These are phyloP conservation scores for Naganishia cerealis DNA, from an alignment of 1,284 basidiomycete species.

Conservation along the genomic window DNA sequence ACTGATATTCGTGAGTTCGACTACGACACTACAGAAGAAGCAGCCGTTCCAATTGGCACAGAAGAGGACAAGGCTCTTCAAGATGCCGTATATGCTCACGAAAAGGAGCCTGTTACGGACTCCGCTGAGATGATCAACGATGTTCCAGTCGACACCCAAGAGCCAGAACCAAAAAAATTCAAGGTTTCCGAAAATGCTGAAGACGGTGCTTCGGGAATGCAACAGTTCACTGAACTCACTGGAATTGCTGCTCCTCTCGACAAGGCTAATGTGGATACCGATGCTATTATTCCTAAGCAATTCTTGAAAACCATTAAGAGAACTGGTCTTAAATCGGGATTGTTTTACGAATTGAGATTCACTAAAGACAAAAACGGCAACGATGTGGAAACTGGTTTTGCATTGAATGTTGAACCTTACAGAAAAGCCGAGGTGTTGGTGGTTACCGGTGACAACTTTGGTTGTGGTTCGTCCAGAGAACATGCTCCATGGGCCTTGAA, in stretches of 20 bases:
- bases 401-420: slow-evolving; percentile 83
- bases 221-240: slow-evolving; percentile 76
- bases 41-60: too few species aligned
- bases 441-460: slow-evolving; percentile 88
- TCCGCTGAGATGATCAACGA: too few species aligned
- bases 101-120: too few species aligned
- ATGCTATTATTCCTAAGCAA: slow-evolving; percentile 95
- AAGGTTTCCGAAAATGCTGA: slow-evolving; percentile 60
- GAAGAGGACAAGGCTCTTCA: slow-evolving; percentile 70
- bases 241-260: slow-evolving; percentile 85
- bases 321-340: slow-evolving; percentile 82
- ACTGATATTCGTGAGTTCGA: slow-evolving; percentile 87
- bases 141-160: too few species aligned
- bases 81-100: slow-evolving; percentile 41
- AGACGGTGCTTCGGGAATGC: slow-evolving; percentile 59
- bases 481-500: slow-evolving; percentile 96
- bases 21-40: too few species aligned
- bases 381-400: slow-evolving; percentile 78
- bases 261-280: slow-evolving; percentile 91
- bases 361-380: slow-evolving; percentile 72
- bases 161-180: too few species aligned
- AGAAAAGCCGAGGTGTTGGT: slow-evolving; percentile 79
- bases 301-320: slow-evolving; percentile 94
- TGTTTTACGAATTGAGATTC: slow-evolving; percentile 82
- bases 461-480: slow-evolving; percentile 89